A percentile compares a stretch with the other conserved stretches of the same genome.
phyloP scores from a whole-genome alignment of 2,329 filamentous ascomycete species.

The Fusarium staphyleae region DNA sequence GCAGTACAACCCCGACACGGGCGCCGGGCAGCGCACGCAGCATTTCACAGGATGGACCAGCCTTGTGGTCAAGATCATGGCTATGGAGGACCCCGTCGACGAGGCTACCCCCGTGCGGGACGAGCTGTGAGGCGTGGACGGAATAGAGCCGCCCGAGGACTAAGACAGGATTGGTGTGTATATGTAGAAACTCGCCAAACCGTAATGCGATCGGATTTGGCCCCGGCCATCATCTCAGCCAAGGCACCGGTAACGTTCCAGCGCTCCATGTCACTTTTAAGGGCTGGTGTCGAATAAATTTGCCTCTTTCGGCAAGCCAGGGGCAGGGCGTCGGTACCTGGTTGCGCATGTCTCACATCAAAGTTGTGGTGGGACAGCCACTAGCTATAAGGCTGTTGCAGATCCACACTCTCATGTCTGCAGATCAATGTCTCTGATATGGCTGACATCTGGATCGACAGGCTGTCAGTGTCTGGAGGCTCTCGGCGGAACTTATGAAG shows the following conservation, averaged over 20 bases:
- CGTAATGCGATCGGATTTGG: slow-evolving; percentile 4
- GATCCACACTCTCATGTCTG: slow-evolving; percentile 19
- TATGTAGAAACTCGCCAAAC: slow-evolving; percentile 10
- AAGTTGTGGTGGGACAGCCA: slow-evolving; percentile 5
- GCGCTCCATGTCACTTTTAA: slow-evolving; percentile 25
- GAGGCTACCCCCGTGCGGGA: slow-evolving; percentile 48
- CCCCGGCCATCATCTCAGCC: not conserved
- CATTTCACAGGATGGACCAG: slow-evolving; percentile 99
- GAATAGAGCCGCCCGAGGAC: slow-evolving; percentile 7
- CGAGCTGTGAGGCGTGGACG: slow-evolving; percentile 52
- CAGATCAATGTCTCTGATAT: slow-evolving; percentile 16
- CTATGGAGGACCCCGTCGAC: slow-evolving; percentile 75
- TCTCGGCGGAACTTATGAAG: slow-evolving; percentile 27
- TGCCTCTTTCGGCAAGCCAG: slow-evolving; percentile 22
- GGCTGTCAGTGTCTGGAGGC: slow-evolving; percentile 9
- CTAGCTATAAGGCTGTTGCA: slow-evolving; percentile 4
- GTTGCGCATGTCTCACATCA: slow-evolving; percentile 16
- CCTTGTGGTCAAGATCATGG: slow-evolving; percentile 96
- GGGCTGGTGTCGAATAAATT: slow-evolving; percentile 18
- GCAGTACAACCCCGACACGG: slow-evolving; percentile 95
- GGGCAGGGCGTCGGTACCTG: slow-evolving; percentile 12
- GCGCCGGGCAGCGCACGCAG: slow-evolving; percentile 91
- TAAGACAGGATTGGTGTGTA: slow-evolving; percentile 4
- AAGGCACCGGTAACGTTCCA: slow-evolving; percentile 13
- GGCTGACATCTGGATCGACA: slow-evolving; percentile 14